Evolutionary conservation across 2,329 filamentous ascomycete genomes (phyloP), one percentile per base, ranked within the genome.

Genomic region (Alternaria consortialis): DNA sequence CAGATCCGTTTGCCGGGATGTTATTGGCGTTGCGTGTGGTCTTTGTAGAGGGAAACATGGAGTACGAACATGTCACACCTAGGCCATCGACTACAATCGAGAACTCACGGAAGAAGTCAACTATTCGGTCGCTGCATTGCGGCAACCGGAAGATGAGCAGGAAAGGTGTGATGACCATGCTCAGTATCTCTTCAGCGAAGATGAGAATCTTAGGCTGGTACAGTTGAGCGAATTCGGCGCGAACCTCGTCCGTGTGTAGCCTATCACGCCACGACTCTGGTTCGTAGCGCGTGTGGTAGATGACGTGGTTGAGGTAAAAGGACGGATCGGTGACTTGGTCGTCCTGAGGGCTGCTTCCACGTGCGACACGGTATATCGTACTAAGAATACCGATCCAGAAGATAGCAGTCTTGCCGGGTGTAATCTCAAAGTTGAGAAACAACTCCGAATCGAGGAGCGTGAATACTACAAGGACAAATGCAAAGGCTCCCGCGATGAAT

Each of bases 71-170:
- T 11, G 98, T 93, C 67, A 97, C 94, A 23, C 95, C 95, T 36
- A 99, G 86, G 0, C 95, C 95, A 74, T 99, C 95, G 15, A 99
- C 94, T 70, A 99, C 94, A 23, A 99, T 89, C 0, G 95, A 98
- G 70, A 98, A 97, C 76, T 99, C 95, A 39, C 95, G 90, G 83
- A 99, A 98, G 80, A 99, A 99, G 80, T 99, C 95, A 60, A 98
- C 90, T 65, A 99, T 90, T 60, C 94, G 92, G 68, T 98, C 94
- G 75, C 91, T 94, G 77, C 92, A 96, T 69, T 89, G 91, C 0
- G 94, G 93, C 34, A 98, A 84, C 63, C 92, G 94, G 74, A 92
- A 90, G 81, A 94, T 91, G 12, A 99, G 86, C 42, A 99, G 87
- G 71, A 97, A 89, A 0, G 95, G 95, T 0, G 94, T 97, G 58